Evolutionary conservation across 2,329 filamentous ascomycete species (phyloP).

Genomic region (Fusarium compactum): DNA sequence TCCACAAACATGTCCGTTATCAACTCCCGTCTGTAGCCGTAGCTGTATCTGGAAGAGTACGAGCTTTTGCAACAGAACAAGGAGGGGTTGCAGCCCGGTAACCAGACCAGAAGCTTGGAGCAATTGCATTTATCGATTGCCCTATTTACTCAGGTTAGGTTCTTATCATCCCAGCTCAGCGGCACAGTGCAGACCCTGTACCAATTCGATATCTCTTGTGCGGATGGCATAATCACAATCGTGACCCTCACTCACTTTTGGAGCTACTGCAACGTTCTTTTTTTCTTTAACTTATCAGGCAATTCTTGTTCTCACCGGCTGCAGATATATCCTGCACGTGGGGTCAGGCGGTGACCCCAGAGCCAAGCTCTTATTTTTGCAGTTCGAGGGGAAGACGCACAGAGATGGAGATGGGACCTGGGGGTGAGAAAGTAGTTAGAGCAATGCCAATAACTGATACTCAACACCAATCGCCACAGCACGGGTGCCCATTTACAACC

Average conservation of each 20-base stretch:
- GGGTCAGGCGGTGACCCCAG: slow-evolving; percentile 38
- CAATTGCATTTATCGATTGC: slow-evolving; percentile 15
- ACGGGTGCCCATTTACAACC: slow-evolving; percentile 19
- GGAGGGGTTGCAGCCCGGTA: slow-evolving; percentile 29
- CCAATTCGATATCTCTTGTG: slow-evolving; percentile 25
- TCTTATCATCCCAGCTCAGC: slow-evolving; percentile 37
- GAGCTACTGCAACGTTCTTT: slow-evolving; percentile 34
- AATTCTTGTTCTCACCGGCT: slow-evolving; percentile 39
- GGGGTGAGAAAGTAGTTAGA: slow-evolving; percentile 2
- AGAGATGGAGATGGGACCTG: not conserved
- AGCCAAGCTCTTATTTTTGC: slow-evolving; percentile 6
- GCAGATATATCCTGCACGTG: slow-evolving; percentile 38
- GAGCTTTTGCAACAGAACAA: slow-evolving; percentile 1
- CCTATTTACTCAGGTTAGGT: not conserved
- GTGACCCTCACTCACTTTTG: slow-evolving; percentile 20
- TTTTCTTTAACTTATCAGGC: slow-evolving; percentile 14
- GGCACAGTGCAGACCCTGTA: slow-evolving; percentile 35
- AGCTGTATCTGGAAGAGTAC: slow-evolving; percentile 1
- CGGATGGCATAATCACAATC: slow-evolving; percentile 17
- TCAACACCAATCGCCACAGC: slow-evolving; percentile 38
- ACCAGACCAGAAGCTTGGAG: slow-evolving; percentile 7
- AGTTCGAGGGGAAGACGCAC: not conserved
- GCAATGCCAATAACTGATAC: not conserved
- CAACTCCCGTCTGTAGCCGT: slow-evolving; percentile 40
- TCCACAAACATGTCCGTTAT: slow-evolving; percentile 26